Percentiles rank a stretch among this genome's conserved stretches.
These are phyloP conservation scores for Suhomyces maxii DNA, from an alignment of 1,139 yeast species.

Conservation along the genomic window DNA sequence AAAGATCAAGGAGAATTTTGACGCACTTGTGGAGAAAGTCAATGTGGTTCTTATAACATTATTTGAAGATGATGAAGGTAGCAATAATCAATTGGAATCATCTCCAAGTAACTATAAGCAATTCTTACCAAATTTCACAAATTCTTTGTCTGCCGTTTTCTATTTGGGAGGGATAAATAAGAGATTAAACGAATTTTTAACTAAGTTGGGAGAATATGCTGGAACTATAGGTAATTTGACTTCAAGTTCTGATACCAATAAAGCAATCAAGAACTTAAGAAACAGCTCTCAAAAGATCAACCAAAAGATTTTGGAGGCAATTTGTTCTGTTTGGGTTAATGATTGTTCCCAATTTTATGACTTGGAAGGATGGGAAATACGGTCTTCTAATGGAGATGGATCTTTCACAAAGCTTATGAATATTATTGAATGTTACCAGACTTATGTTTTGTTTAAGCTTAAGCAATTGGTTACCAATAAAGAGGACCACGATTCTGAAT, in stretches of 20 bases:
- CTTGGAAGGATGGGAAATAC: constrained; percentile 44
- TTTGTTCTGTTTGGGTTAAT: constrained; percentile 50
- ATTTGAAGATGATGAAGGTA: constrained; percentile 32
- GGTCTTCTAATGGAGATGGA: constrained; percentile 10
- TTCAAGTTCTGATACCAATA: constrained; percentile 39
- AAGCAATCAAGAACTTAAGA: constrained; percentile 36
- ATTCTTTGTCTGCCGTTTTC: constrained; percentile 42
- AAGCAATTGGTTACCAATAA: constrained; percentile 35
- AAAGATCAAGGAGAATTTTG: constrained; percentile 28
- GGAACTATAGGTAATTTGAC: constrained; percentile 37
- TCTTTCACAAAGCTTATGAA: constrained; percentile 42
- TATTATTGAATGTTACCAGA: constrained; percentile 43
- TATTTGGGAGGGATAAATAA: constrained; percentile 35
- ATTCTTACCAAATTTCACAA: constrained; percentile 44
- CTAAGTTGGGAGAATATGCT: constrained; percentile 34
- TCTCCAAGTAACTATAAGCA: constrained; percentile 38
- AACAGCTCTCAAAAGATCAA: constrained; percentile 34
- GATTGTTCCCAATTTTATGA: constrained; percentile 50
- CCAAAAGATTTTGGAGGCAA: constrained; percentile 44
- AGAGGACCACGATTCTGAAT: constrained; percentile 28
- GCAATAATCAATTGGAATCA: constrained; percentile 36
- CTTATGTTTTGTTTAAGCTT: constrained; percentile 31
- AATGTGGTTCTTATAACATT: constrained; percentile 28
- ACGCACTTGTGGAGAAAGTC: constrained; percentile 28
- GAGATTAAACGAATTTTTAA: constrained; percentile 32